These are phyloP conservation scores for Eucalyptus leucophloia DNA, from an alignment of 345 rosid species.

Conservation along the genomic window DNA sequence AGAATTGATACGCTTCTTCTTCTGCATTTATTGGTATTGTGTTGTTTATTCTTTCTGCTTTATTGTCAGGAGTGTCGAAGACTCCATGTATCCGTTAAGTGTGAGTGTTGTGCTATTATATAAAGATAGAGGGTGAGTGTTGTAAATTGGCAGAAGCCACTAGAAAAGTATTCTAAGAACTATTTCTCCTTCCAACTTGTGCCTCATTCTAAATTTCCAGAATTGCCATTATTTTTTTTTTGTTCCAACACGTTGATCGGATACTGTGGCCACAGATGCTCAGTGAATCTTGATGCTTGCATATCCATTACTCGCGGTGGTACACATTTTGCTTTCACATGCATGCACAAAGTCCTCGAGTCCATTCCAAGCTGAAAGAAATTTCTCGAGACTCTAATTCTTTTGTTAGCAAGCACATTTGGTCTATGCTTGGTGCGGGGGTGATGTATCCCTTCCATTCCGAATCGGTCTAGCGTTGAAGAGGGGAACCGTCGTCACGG, in stretches of 20 bases:
- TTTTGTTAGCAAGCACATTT: not conserved
- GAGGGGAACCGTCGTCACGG: not conserved
- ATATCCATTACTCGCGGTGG: not conserved
- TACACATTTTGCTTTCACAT: not conserved
- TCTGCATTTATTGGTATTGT: too few species aligned
- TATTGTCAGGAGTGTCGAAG: too few species aligned
- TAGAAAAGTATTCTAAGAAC: too few species aligned
- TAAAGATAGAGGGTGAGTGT: too few species aligned
- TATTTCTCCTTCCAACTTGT: too few species aligned
- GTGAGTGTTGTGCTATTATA: too few species aligned
- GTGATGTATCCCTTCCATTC: not conserved
- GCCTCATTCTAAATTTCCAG: too few species aligned
- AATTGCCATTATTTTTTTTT: too few species aligned
- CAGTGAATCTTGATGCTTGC: not conserved
- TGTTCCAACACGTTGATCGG: not conserved
- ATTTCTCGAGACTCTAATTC: not conserved
- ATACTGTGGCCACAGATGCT: not conserved
- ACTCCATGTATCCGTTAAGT: too few species aligned
- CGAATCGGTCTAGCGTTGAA: not conserved
- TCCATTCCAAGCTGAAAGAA: not conserved
- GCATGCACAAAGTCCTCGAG: not conserved
- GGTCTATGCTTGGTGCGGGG: not conserved
- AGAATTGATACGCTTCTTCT: too few species aligned
- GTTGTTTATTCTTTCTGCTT: too few species aligned
- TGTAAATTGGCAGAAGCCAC: too few species aligned